Conservation (phyloP, 495 filamentous ascomycete genomes). For the Chlorociboria aeruginascens region DNA sequence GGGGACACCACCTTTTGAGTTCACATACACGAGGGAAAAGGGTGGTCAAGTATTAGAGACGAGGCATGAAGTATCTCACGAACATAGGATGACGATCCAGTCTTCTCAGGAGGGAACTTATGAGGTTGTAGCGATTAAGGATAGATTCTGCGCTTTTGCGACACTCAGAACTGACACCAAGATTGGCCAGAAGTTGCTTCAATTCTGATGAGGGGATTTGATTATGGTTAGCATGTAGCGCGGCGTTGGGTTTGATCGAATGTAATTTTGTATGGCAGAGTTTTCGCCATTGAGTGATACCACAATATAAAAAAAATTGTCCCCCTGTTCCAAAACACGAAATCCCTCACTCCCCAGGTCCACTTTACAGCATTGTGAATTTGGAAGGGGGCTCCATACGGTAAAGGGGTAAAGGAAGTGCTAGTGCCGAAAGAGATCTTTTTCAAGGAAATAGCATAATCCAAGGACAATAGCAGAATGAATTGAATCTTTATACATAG, state of each 20-base stretch:
- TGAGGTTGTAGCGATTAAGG: constrained; percentile 90
- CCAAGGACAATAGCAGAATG: too few relatives aligned
- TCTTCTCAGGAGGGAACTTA: constrained; percentile 92
- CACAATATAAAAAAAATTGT: too few relatives aligned
- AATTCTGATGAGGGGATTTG: constrained; percentile 8
- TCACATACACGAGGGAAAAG: constrained; percentile 77
- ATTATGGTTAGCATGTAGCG: constrained; percentile 16
- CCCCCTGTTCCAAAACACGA: too few relatives aligned
- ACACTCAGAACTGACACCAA: constrained; percentile 43
- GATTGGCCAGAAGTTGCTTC: constrained; percentile 24
- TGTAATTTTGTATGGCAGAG: too few relatives aligned
- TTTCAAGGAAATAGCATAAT: too few relatives aligned
- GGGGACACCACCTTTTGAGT: constrained; percentile 93
- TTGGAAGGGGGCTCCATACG: too few relatives aligned
- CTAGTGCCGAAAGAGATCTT: too few relatives aligned
- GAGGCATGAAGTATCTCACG: constrained; percentile 70
- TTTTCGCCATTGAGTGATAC: neutral
- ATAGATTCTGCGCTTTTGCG: constrained; percentile 77
- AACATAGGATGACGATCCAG: constrained; percentile 64
- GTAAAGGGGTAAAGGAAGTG: too few relatives aligned
- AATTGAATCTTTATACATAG: too few relatives aligned
- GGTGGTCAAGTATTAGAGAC: constrained; percentile 81
- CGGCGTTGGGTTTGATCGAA: constrained; percentile 12
- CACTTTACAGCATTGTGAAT: too few relatives aligned
- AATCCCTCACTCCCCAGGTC: too few relatives aligned